Evolutionary conservation across 2,329 filamentous ascomycete genomes (phyloP), one percentile per base, ranked within the genome.

Genomic region (Cercospora sp.): DNA sequence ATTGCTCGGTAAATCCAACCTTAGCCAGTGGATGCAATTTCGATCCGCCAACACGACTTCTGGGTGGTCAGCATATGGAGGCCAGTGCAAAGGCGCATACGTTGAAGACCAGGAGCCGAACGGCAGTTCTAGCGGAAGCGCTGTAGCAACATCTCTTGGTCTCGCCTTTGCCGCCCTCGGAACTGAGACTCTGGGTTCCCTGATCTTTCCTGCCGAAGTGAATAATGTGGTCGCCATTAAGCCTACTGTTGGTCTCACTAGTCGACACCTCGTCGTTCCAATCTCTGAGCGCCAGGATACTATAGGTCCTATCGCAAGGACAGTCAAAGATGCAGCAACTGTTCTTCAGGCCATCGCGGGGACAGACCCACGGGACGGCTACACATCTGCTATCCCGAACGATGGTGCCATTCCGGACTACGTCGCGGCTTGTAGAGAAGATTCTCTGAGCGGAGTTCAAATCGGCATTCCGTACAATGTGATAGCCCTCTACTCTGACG

Each of bases 391-490:
- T 2, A 53, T 55, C 3, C 58, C 89, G 0, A 83, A 81, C 67
- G 80, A 81, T 26, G 77, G 72, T 0, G 18, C 34, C 12, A 75
- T 85, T 1, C 89, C 89, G 0, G 81, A 91, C 75, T 91, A 91
- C 72, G 83, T 87, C 7, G 82, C 81, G 2, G 86, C 88, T 0
- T 71, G 89, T 74, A 82, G 86, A 24, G 77, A 82, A n/a, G 82
- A 82, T 16, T 82, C 83, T 0, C 80, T 91, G 0, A 69, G 78
- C 51, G 68, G 66, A 9, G 87, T 87, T 9, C 86, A 86, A 63
- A 66, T 66, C 43, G 64, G 64, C 0, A 18, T 66, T 8, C 55
- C 64, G 5, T 51, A 51, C 28, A 66, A 66, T 10, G 57, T 66
- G 6, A 24, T 66, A 2, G 58, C 51, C 3, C 49, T 60, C 43